A percentile compares a stretch with the other conserved stretches of the same genome.
Evolutionary conservation across 2,329 filamentous ascomycete genomes (phyloP).

Genomic region (Elsinoe ampelina): DNA sequence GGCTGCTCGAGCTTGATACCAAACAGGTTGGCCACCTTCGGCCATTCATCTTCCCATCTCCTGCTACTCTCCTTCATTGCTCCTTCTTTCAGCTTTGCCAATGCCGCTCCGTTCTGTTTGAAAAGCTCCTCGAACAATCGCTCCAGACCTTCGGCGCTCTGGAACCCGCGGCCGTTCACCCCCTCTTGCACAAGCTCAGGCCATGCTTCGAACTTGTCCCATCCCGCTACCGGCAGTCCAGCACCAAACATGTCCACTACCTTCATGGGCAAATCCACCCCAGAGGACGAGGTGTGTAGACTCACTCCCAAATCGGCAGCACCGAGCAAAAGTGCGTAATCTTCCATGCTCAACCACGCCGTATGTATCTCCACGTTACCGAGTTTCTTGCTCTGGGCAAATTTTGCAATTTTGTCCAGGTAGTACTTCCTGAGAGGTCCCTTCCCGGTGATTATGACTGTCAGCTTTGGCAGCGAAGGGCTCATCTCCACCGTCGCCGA

Average conservation of each 20-base stretch:
- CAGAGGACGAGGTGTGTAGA: constrained; percentile 85
- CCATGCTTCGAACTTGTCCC: constrained; percentile 79
- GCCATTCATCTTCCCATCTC: constrained; percentile 91
- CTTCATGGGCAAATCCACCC: constrained; percentile 97
- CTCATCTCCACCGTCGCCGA: constrained; percentile 42
- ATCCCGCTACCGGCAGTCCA: constrained; percentile 81
- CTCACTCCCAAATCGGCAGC: constrained; percentile 84
- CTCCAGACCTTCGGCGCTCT: constrained; percentile 57
- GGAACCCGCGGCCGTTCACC: constrained; percentile 78
- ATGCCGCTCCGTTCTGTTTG: constrained; percentile 40
- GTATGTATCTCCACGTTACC: constrained; percentile 63
- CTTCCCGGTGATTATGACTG: constrained; percentile 90
- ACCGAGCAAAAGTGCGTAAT: constrained; percentile 77
- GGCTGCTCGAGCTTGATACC: neutral
- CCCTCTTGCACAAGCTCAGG: constrained; percentile 82
- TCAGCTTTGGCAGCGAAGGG: constrained; percentile 51
- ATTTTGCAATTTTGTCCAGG: constrained; percentile 51
- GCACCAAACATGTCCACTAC: constrained; percentile 98
- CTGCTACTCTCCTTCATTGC: constrained; percentile 66
- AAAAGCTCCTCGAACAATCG: constrained; percentile 58
- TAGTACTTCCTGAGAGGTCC: constrained; percentile 77
- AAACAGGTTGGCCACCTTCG: constrained; percentile 65
- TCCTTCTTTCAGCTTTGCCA: constrained; percentile 62
- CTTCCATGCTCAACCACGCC: constrained; percentile 72
- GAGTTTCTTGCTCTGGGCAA: constrained; percentile 56